Conservation (phyloP, 257 asterid genomes). For the Leptodermis oblonga region DNA sequence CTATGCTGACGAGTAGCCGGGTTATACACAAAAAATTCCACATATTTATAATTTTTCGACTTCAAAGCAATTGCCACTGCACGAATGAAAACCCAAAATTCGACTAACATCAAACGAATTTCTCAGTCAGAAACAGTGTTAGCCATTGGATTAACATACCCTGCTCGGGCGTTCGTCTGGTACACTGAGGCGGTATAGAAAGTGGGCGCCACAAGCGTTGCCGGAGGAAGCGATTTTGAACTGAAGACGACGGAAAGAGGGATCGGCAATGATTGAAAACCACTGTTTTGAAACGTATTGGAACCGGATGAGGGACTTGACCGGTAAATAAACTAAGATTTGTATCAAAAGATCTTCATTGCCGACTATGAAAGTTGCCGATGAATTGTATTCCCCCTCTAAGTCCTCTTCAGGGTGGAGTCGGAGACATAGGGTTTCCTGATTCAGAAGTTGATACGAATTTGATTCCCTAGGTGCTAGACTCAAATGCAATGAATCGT, state of each 20-base stretch:
- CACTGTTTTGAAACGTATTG: conserved; percentile 10
- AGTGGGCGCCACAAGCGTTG: neutral
- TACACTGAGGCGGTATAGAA: too few relatives aligned
- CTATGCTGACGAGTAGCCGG: conserved; percentile 16
- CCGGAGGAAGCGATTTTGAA: neutral
- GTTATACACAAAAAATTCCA: too few relatives aligned
- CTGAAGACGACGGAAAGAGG: conserved; percentile 12
- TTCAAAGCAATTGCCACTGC: conserved; percentile 5
- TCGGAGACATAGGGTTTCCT: neutral
- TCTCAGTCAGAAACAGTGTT: neutral
- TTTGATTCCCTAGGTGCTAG: too few relatives aligned
- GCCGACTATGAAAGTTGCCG: neutral
- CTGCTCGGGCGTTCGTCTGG: neutral
- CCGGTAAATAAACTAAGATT: conserved; percentile 8
- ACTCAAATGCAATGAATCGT: too few relatives aligned
- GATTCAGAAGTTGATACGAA: neutral
- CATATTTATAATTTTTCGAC: neutral
- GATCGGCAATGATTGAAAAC: neutral
- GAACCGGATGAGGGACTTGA: neutral
- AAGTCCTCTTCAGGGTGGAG: too few relatives aligned
- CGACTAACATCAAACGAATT: too few relatives aligned
- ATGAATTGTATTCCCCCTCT: too few relatives aligned
- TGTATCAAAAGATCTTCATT: conserved; percentile 11
- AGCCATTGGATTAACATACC: neutral
- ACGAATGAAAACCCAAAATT: neutral